Conservation (phyloP, 257 asterid genomes). For the Salvia hispanica region DNA sequence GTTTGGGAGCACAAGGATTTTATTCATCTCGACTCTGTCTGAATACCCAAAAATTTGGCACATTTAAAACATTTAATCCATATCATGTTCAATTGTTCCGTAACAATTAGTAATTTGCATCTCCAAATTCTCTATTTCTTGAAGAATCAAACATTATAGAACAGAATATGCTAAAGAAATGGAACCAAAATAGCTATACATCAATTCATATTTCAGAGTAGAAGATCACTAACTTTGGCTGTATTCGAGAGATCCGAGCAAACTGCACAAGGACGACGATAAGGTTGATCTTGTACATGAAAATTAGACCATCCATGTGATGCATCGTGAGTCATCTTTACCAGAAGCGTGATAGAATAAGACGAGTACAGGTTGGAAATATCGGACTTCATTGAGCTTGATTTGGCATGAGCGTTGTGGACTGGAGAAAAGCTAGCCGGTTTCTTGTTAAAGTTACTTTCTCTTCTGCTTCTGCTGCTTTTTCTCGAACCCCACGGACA, state of each 20-base stretch:
- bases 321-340: neutral
- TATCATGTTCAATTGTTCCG: no score
- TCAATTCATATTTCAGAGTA: neutral
- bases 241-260: neutral
- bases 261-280: neutral
- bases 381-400: slow-evolving; percentile 28
- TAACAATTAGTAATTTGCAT: no score
- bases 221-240: neutral
- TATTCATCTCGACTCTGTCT: no score
- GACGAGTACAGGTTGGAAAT: neutral
- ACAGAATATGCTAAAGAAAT: no score
- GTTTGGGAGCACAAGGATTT: no score
- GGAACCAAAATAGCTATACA: neutral
- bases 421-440: slow-evolving; percentile 65
- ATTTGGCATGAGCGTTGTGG: slow-evolving; percentile 60
- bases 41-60: no score
- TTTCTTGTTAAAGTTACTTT: slow-evolving; percentile 73
- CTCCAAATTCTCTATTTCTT: no score
- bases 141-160: no score
- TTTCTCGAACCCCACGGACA: slow-evolving; percentile 76
- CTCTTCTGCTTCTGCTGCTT: slow-evolving; percentile 89
- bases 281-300: neutral
- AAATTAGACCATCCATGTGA: neutral
- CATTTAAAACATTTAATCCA: no score
- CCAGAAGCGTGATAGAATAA: neutral